These are phyloP conservation scores for Cryptosporidium sp. DNA, from an alignment of 169 alveolate genomes.

Conservation along the genomic window DNA sequence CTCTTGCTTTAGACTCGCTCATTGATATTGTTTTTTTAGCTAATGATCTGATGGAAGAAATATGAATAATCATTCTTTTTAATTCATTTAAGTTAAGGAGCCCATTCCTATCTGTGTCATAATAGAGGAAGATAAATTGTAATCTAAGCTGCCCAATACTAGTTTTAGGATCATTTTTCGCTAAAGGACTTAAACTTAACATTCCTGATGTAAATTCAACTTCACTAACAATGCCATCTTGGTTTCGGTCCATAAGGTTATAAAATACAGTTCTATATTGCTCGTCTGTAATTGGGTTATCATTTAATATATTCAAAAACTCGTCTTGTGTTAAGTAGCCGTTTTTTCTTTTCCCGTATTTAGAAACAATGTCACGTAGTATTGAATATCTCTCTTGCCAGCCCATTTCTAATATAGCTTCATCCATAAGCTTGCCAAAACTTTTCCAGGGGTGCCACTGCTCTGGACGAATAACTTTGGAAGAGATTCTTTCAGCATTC, in stretches of 20 bases:
- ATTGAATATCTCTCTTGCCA: constrained; percentile 73
- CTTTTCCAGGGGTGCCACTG: constrained; percentile 75
- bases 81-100: constrained; percentile 70
- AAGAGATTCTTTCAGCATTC: constrained; percentile 8
- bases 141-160: constrained; percentile 75
- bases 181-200: constrained; percentile 69
- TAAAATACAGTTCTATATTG: constrained; percentile 55
- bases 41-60: constrained; percentile 57
- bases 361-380: constrained; percentile 32
- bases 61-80: constrained; percentile 61
- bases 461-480: constrained; percentile 63
- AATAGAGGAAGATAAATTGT: constrained; percentile 77
- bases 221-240: constrained; percentile 60
- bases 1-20: constrained; percentile 70
- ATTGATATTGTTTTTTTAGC: constrained; percentile 34
- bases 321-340: constrained; percentile 49
- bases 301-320: constrained; percentile 42
- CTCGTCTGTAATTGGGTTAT: constrained; percentile 65
- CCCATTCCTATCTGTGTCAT: constrained; percentile 77
- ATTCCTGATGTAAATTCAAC: constrained; percentile 69
- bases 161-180: constrained; percentile 66
- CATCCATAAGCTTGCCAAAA: constrained; percentile 53
- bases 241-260: constrained; percentile 71
- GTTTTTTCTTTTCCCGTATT: constrained; percentile 39
- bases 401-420: constrained; percentile 66